Conservation (phyloP, 208 protist species). For the Leishmania aethiopica region DNA sequence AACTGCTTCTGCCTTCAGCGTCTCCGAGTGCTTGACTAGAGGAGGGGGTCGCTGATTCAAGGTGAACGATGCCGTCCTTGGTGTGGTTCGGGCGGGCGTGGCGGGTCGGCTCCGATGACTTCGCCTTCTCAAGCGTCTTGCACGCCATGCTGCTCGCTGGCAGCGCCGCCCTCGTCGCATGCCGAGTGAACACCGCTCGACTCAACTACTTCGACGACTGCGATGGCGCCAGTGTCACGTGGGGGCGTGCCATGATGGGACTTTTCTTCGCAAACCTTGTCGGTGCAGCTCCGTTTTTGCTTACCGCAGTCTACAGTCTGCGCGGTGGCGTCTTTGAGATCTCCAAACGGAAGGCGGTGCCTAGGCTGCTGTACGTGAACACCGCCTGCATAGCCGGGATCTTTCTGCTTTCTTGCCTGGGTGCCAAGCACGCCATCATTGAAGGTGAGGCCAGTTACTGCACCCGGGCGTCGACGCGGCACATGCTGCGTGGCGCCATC, state of each 20-base stretch:
- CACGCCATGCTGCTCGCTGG: slow-evolving; percentile 39
- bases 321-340: slow-evolving; percentile 74
- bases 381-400: slow-evolving; percentile 22
- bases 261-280: slow-evolving; percentile 43
- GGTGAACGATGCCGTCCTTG: slow-evolving; percentile 65
- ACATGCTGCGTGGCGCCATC: slow-evolving; percentile 42
- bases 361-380: slow-evolving; percentile 61
- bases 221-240: not conserved
- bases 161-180: slow-evolving; percentile 23
- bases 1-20: not conserved
- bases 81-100: slow-evolving; percentile 75
- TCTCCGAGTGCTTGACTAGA: not conserved
- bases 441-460: slow-evolving; percentile 37
- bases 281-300: slow-evolving; percentile 38
- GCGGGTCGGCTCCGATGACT: slow-evolving; percentile 78
- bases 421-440: slow-evolving; percentile 45
- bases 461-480: slow-evolving; percentile 8
- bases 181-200: slow-evolving; percentile 10
- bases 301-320: slow-evolving; percentile 45
- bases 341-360: slow-evolving; percentile 59
- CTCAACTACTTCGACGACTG: slow-evolving; percentile 24
- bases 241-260: slow-evolving; percentile 31
- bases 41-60: not conserved
- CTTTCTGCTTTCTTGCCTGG: slow-evolving; percentile 35
- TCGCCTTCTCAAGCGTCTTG: slow-evolving; percentile 61